Evolutionary conservation across 225 moss, liverwort and hornwort species (phyloP), one percentile per base, ranked within the genome.

Genomic region (Anthoceros angustus): DNA sequence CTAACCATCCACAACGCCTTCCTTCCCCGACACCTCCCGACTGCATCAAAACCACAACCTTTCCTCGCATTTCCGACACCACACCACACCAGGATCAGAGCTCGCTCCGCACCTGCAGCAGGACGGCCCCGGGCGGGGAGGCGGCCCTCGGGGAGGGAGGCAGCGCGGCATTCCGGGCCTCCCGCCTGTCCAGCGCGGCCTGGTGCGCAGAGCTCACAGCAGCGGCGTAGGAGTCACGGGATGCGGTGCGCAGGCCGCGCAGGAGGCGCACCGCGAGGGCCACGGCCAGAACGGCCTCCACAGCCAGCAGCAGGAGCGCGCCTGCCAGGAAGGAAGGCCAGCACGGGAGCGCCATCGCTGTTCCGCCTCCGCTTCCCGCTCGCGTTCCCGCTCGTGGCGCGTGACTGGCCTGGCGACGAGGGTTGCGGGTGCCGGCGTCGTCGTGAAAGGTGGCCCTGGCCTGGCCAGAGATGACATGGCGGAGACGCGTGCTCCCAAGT

Each of bases 241-340:
- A 68, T 16, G 64, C 43, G 39, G 42, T 64, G 0, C 41, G 71
- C 10, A 18, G 68, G 21, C 66, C 21, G 40, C 16, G 63, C 25
- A 81, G 62, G 15, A 84, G 68, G 49, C 70, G 67, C 7, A 38
- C 1, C 12, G 79, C 38, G 23, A 79, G 16, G 42, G 74, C 78
- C 64, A 84, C 40, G 55, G 70, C 64, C 10, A 79, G 63, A 0
- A 79, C n/a, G 67, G 71, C 61, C 63, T 84, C 84, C 12, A 68
- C 42, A 10, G 79, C 39, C 7, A 71, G 76, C 24, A 81, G 21
- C 43, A 63, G 46, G 38, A 70, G 21, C n/a, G 70, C 21, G 72
- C 84, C 84, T 64, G 76, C 73, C 21, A 81, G 61, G 67, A 84
- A 81, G 50, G 61, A 77, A 32, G 67, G 63, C 72, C 78, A 61